Conservation (phyloP, 768 basidiomycete genomes). For the Pulveroboletus ravenelii region DNA sequence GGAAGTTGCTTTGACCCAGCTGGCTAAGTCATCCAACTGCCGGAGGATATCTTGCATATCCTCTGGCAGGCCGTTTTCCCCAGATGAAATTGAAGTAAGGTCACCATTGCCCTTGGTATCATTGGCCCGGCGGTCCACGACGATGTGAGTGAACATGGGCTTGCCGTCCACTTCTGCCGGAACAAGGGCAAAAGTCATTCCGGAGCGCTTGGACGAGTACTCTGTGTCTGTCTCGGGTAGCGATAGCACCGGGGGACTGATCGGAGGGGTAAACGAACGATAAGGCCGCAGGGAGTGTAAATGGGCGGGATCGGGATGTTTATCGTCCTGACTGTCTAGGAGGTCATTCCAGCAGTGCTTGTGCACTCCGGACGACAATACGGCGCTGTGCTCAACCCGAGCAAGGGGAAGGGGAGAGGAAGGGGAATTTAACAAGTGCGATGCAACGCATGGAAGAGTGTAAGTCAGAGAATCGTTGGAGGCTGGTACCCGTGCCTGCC, state of each 20-base stretch:
- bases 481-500: neutral
- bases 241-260: constrained; percentile 12
- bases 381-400: neutral
- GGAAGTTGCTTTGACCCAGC: constrained; percentile 23
- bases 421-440: constrained; percentile 5
- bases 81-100: neutral
- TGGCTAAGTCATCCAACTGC: constrained; percentile 27
- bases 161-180: constrained; percentile 11
- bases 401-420: neutral
- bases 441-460: constrained; percentile 1
- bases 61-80: constrained; percentile 18
- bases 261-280: constrained; percentile 14
- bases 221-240: neutral
- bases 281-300: neutral
- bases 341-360: neutral
- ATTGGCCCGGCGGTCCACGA: constrained; percentile 4
- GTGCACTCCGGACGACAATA: neutral
- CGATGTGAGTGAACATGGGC: constrained; percentile 14
- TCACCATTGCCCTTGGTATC: neutral
- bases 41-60: constrained; percentile 26
- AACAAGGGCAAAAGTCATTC: constrained; percentile 13
- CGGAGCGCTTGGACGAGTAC: constrained; percentile 16
- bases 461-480: neutral
- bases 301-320: neutral
- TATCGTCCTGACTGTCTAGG: neutral